Evolutionary conservation across 306 rosid genomes (phyloP).

Genomic region (Ziziphus jujuba): DNA sequence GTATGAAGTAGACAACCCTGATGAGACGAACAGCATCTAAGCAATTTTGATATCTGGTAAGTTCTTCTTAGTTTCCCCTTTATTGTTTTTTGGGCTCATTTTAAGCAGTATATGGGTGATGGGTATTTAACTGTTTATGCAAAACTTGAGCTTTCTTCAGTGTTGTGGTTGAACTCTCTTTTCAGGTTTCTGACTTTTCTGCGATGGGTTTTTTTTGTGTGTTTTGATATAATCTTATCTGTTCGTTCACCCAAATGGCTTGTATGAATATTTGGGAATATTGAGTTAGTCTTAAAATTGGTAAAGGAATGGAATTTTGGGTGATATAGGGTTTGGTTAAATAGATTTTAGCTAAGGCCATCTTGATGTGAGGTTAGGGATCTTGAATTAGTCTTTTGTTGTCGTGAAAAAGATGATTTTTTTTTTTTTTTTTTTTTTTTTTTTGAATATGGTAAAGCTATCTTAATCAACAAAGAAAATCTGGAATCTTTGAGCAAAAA

Average conservation of each 20-base stretch:
- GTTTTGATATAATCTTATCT: not conserved
- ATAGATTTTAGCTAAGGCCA: constrained; percentile 5
- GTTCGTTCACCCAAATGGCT: not conserved
- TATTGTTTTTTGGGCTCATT: not conserved
- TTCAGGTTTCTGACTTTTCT: not conserved
- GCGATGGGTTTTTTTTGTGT: not conserved
- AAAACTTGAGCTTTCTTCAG: not conserved
- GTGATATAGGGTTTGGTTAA: not conserved
- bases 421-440: too few species aligned
- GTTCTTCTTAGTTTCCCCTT: constrained; percentile 20
- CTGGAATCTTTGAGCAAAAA: not conserved
- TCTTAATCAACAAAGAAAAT: not conserved
- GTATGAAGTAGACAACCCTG: constrained; percentile 28
- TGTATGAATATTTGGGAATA: not conserved
- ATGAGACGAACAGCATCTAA: constrained; percentile 23
- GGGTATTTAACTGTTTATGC: not conserved
- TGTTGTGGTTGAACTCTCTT: not conserved
- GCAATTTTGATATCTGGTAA: constrained; percentile 38
- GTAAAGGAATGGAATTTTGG: not conserved
- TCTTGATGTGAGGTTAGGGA: constrained; percentile 15
- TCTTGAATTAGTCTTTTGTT: constrained; percentile 1
- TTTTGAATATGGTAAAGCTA: not conserved
- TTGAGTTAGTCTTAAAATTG: constrained; percentile 10
- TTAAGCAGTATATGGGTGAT: too few species aligned
- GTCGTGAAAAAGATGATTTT: not conserved